A percentile compares a stretch with the other conserved stretches of the same genome.
Evolutionary conservation across 2,329 filamentous ascomycete genomes (phyloP).

Genomic region (Colletotrichum endophyticum): DNA sequence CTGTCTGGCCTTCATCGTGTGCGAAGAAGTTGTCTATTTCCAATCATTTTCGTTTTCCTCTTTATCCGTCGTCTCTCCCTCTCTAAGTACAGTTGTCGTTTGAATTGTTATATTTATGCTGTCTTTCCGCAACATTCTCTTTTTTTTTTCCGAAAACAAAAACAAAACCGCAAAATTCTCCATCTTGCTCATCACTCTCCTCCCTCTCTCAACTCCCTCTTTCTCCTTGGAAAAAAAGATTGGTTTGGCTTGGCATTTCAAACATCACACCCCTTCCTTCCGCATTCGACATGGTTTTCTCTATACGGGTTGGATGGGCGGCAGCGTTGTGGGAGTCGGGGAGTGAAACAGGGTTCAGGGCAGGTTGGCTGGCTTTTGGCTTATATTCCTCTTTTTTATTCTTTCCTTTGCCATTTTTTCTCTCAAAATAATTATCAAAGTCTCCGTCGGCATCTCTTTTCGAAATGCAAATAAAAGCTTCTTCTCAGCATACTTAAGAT

Average conservation of each 20-base stretch:
- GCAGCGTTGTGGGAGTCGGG: constrained; percentile 25
- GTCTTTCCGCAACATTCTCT: not conserved
- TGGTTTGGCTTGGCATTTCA: constrained; percentile 7
- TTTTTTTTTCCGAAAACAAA: not conserved
- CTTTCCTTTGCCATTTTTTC: not conserved
- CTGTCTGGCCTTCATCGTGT: constrained; percentile 41
- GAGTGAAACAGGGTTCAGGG: constrained; percentile 18
- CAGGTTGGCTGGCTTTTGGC: constrained; percentile 15
- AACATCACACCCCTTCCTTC: not conserved
- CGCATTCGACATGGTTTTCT: constrained; percentile 15
- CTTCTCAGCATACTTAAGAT: not conserved
- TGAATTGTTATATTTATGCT: not conserved
- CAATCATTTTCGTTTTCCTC: constrained; percentile 5
- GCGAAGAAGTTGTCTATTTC: constrained; percentile 26
- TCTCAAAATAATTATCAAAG: not conserved
- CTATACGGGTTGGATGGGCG: constrained; percentile 20
- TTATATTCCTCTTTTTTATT: not conserved
- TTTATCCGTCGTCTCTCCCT: constrained; percentile 4
- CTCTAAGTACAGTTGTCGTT: constrained; percentile 7
- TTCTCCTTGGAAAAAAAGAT: not conserved
- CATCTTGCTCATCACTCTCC: not conserved
- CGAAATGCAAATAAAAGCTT: not conserved
- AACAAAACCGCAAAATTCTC: not conserved
- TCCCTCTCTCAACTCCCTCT: not conserved
- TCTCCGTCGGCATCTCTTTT: not conserved